phyloP scores from a whole-genome alignment of 495 filamentous ascomycete genomes.

The Xanthoparmelia taractica region DNA sequence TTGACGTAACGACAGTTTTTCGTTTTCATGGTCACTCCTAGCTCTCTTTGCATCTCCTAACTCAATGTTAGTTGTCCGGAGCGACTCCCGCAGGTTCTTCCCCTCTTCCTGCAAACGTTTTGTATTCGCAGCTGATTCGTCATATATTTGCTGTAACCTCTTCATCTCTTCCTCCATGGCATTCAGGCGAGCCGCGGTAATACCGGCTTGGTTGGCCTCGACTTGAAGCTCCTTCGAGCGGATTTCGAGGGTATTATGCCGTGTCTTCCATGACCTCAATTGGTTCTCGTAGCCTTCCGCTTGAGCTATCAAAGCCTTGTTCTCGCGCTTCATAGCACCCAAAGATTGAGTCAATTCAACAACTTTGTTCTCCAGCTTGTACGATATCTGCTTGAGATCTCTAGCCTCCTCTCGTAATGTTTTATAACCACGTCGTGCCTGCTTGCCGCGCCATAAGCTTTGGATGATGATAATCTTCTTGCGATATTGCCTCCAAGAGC shows the following conservation, averaged over 20 bases:
- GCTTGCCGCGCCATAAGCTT: constrained; percentile 84
- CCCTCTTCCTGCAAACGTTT: constrained; percentile 93
- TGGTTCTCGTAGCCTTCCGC: constrained; percentile 95
- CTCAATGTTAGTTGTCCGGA: constrained; percentile 67
- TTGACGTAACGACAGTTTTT: constrained; percentile 74
- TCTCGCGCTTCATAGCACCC: constrained; percentile 84
- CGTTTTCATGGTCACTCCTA: constrained; percentile 64
- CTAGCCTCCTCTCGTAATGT: constrained; percentile 84
- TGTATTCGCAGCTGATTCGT: constrained; percentile 77
- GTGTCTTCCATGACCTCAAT: constrained; percentile 85
- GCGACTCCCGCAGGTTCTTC: constrained; percentile 66
- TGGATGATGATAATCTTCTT: constrained; percentile 84
- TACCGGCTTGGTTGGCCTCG: constrained; percentile 96
- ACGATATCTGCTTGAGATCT: constrained; percentile 97
- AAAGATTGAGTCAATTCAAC: constrained; percentile 93
- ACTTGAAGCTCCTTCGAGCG: constrained; percentile 87
- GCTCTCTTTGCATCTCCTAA: constrained; percentile 64
- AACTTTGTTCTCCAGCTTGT: constrained; percentile 98
- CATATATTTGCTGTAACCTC: constrained; percentile 75
- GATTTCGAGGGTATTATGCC: constrained; percentile 85
- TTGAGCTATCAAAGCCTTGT: constrained; percentile 79
- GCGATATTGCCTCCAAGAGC: constrained; percentile 79
- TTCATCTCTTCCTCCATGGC: constrained; percentile 93
- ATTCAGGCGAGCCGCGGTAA: constrained; percentile 76
- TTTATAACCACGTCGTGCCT: constrained; percentile 79